Evolutionary conservation across 805 yeast species (phyloP).

Genomic region (Saccharomyces mikatae): DNA sequence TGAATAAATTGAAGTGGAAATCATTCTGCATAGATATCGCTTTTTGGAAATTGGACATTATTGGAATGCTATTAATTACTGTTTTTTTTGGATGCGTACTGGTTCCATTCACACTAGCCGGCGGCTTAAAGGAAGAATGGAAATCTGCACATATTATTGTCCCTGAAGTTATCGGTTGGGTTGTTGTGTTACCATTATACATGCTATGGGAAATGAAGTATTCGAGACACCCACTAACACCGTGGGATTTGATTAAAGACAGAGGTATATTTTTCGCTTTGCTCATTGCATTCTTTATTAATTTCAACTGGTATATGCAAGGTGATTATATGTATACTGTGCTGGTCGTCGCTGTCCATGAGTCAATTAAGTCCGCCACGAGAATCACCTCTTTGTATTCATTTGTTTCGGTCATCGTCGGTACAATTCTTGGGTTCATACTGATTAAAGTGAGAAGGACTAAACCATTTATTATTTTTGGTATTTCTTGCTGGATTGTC

Average conservation of each 20-base stretch:
- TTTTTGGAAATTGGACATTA: conserved; percentile 54
- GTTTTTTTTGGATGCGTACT: conserved; percentile 54
- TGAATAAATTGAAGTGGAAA: conserved; percentile 9
- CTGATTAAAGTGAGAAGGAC: conserved; percentile 43
- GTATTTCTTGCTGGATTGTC: conserved; percentile 49
- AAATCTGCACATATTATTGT: conserved; percentile 48
- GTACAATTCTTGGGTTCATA: conserved; percentile 49
- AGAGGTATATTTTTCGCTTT: conserved; percentile 63
- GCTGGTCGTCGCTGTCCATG: conserved; percentile 49
- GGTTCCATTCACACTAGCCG: conserved; percentile 64
- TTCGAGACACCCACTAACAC: conserved; percentile 50
- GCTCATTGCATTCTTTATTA: conserved; percentile 45
- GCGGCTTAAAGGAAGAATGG: conserved; percentile 49
- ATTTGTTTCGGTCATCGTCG: conserved; percentile 56
- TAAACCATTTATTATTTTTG: conserved; percentile 53
- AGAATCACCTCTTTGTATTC: conserved; percentile 56
- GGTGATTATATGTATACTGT: conserved; percentile 59
- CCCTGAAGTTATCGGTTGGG: conserved; percentile 51
- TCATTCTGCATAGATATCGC: conserved; percentile 29
- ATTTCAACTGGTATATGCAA: conserved; percentile 57
- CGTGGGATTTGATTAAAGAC: conserved; percentile 46
- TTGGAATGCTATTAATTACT: conserved; percentile 50
- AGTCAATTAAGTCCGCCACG: conserved; percentile 52
- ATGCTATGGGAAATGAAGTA: conserved; percentile 48
- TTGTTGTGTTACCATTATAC: conserved; percentile 45